Conservation (phyloP, 441 rosid species). For the Populus hybrid region DNA sequence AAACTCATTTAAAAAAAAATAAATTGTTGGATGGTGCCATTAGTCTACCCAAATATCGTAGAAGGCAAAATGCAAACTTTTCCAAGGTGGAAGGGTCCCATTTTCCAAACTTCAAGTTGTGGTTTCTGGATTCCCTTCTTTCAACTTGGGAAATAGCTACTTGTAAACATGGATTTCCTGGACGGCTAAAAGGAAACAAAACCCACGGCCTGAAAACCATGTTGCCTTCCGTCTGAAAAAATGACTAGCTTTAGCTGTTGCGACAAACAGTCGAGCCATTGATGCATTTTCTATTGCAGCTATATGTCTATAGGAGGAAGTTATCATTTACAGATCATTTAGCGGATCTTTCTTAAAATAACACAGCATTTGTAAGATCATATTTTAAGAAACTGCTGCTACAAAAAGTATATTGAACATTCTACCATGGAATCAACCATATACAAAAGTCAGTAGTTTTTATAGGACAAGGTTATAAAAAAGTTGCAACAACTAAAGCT, state of each 20-base stretch:
- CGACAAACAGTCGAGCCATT: neutral
- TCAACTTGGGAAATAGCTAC: no score
- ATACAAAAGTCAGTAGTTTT: conserved; percentile 15
- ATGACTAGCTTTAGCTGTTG: neutral
- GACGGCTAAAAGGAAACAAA: no score
- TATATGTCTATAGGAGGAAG: neutral
- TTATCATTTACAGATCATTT: neutral
- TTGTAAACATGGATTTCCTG: no score
- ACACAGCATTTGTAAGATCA: neutral
- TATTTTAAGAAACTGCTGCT: neutral
- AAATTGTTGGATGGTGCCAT: no score
- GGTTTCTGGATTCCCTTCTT: no score
- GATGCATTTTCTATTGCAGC: neutral
- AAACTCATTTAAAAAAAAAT: no score
- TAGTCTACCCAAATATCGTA: no score
- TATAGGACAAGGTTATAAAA: conserved; percentile 18
- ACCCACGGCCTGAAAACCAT: neutral
- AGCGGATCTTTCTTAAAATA: neutral
- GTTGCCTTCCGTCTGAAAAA: neutral
- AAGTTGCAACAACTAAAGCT: conserved; percentile 8
- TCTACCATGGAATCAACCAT: neutral
- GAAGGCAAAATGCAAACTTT: no score
- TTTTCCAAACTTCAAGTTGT: no score
- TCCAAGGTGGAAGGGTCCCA: no score
- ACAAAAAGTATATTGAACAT: conserved; percentile 11